Base-by-base conservation (phyloP, 1,284 basidiomycete species). In the Athelia sp. region DNA sequence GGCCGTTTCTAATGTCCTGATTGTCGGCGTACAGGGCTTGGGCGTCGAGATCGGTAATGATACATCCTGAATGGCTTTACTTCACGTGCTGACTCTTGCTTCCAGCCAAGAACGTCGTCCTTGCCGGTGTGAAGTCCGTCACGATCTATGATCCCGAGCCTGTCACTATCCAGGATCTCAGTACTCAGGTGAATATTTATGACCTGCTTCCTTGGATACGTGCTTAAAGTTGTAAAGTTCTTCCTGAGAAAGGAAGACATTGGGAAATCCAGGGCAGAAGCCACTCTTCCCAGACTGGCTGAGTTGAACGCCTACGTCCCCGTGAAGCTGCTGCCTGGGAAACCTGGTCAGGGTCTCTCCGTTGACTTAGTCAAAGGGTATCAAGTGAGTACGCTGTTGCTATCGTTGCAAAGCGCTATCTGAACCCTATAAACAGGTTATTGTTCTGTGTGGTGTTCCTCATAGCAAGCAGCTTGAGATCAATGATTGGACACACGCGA, bases 301-400 rank as follows among this genome's bases (percentile, higher is more conserved):
- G 97, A 99, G 68, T 76, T 99, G 52, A 99, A 99, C 66, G 80
- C 90, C 14, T 99, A 99, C 65, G 96, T 98, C 2, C 97, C 96
- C 44, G 88, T 99, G 51, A 84, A 88, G 42, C 78, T 88, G 69
- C 73, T 93, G 52, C 79, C 81, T 56, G 86, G 91, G 50, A 62
- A 72, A 52, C 60, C 82, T 49, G 81, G 91, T 24, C 80, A 92
- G 60, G 78, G 82, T 49, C 81, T 97, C 57, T 83, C 82, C 0
- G 73, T 87, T 22, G 89, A 94, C 54, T 73, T 90, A 62, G 78
- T 96, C 57, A 81, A 86, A 64, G 84, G 84, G n/a, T 96, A 89
- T 70, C 93, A 96, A 72, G 93, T 91, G 59, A 56, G 79, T 63
- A n/a, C n/a, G n/a, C 19, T 18, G 36, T 36, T 36, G 50, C 49